Evolutionary conservation across 345 rosid genomes (phyloP), one percentile per base, ranked within the genome.

Genomic region (Hypericum perforatum): DNA sequence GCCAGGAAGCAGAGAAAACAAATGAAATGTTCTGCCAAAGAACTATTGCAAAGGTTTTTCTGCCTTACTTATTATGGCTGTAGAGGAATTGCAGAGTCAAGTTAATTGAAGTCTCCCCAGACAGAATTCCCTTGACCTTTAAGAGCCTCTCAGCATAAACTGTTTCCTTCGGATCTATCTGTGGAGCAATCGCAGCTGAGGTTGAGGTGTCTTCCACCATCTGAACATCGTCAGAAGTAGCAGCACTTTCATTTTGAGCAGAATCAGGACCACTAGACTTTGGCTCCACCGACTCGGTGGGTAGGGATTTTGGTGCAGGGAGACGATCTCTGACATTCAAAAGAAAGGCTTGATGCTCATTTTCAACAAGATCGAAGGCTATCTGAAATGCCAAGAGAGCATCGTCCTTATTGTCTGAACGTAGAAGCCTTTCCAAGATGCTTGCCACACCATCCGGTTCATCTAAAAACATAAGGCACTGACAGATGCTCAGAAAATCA

Each of bases 261-360:
- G 81, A 9, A 52, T 74, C 75, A 36, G 78, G 60, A 57, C 68
- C 76, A 9, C 9, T 52, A 11, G 79, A 46, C 65, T 41, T 80
- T 7, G 83, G 68, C 69, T 72, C 89, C 45, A 49, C 75, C 49
- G 79, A 43, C 61, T 79, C 96, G 47, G 69, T 58, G 65, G 78
- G 65, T 41, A 61, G 78, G 55, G 82, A 42, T 63, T 79, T 94
- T 12, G 90, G 90, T 47, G 64, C 68, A 39, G 95, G 74, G 60
- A 94, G 91, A 49, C 75, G 86, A 70, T 81, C 83, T 72, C 89
- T 79, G 43, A 94, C 95, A 70, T 84, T 89, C 63, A 94, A 61
- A 53, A 94, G 95, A 80, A 94, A 89, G 63, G 97, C 97, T 67
- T 89, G 97, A 70, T 82, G 95, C 77, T 94, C 99, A 50, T 89